Base-by-base conservation (phyloP, 176 grass and related monocot genomes). In the Coix lacrymajobi region DNA sequence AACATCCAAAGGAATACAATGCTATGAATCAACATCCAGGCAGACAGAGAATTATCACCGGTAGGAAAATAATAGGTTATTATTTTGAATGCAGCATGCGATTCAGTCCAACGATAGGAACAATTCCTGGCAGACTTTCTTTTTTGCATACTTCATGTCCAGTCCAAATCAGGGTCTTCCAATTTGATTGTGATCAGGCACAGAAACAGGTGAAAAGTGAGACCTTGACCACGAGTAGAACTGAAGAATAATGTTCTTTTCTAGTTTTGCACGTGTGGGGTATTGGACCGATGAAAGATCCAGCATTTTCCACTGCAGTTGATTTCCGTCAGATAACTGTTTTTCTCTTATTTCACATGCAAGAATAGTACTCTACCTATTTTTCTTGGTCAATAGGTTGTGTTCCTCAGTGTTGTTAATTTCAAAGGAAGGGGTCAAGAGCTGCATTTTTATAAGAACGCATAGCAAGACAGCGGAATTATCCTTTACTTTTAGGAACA, bases 361-460 rank as follows among this genome's bases (percentile, higher is more conserved):
- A 37, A 6, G 17, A 52, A 63, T 34, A 22, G 6, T n/a, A 46
- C 11, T 28, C 33, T 38, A 48, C 77, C 44, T n/a, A 78, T 36
- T 80, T 69, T 63, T 69, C 52, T 77, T 71, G 77, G 76, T 89
- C 87, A 89, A 77, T 19, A 64, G 34, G 13, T 7, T 70, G 52
- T 26, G 62, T 56, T 85, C 54, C 52, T 64, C 54, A 43, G 62
- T 65, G 4, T 62, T 75, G 79, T 87, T 68, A 58, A 79, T 79
- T 83, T 78, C 67, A 87, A 61, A 19, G 40, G 51, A 82, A 67
- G 31, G 39, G 75, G 49, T 75, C 75, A 86, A 78, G 67, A 73
- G n/a, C 48, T 86, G 75, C 30, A 79, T 83, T 86, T 46, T 85
- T 51, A 83, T 67, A 83, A 83, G 73, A 66, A 75, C 73, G 14